Percentiles rank a stretch among this genome's conserved stretches.
Evolutionary conservation across 1,139 yeast species (phyloP).

Genomic region (Suhomyces atakaporum): DNA sequence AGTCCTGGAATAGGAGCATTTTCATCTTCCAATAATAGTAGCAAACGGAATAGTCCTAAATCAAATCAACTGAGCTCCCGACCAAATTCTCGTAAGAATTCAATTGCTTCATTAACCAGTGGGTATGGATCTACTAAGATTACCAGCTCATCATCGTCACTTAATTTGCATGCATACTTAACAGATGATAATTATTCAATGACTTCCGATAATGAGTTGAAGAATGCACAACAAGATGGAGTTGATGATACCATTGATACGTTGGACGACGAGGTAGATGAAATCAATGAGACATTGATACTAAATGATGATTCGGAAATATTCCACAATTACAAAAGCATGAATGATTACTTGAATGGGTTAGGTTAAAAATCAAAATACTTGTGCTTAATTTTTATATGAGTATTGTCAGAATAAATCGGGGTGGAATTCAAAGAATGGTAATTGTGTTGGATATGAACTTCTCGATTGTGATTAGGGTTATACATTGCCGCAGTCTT

Average conservation of each 20-base stretch:
- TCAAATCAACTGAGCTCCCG: slow-evolving; percentile 8
- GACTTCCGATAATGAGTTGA: not conserved
- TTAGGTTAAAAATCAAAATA: slow-evolving; percentile 1
- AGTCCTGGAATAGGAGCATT: slow-evolving; percentile 5
- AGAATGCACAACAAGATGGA: slow-evolving; percentile 3
- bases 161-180: slow-evolving; percentile 47
- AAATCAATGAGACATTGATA: slow-evolving; percentile 13
- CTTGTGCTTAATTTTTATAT: no score
- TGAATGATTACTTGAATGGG: slow-evolving; percentile 33
- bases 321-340: slow-evolving; percentile 17
- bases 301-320: slow-evolving; percentile 11
- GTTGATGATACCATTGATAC: slow-evolving; percentile 18
- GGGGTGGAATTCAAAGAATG: no score
- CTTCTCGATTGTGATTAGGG: not conserved
- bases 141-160: slow-evolving; percentile 45
- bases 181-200: slow-evolving; percentile 33
- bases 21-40: slow-evolving; percentile 2
- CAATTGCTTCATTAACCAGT: slow-evolving; percentile 24
- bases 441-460: no score
- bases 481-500: no score
- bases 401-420: no score
- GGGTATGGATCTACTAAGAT: slow-evolving; percentile 35
- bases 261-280: slow-evolving; percentile 13
- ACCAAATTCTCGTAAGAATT: slow-evolving; percentile 27
- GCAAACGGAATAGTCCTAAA: slow-evolving; percentile 11